phyloP scores from a whole-genome alignment of 108 stramenopile genomes.

The Discostella stelligeroides region DNA sequence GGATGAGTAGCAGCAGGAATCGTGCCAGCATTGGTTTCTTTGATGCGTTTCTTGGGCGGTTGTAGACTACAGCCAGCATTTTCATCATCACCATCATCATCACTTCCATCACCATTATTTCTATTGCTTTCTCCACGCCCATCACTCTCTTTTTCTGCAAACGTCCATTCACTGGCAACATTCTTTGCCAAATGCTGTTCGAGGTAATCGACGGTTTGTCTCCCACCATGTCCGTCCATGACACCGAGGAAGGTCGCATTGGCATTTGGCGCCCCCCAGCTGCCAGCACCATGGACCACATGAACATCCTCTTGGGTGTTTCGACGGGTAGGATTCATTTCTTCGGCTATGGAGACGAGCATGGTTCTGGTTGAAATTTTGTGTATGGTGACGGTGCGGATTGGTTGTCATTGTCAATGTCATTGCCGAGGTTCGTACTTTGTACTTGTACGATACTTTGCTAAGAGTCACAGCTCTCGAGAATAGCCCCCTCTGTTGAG shows the following conservation, averaged over 20 bases:
- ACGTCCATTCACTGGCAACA: constrained; percentile 79
- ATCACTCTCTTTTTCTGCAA: constrained; percentile 20
- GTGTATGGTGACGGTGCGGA: no score
- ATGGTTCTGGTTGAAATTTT: constrained; percentile 16
- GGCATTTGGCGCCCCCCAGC: constrained; percentile 63
- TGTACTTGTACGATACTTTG: no score
- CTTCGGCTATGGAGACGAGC: constrained; percentile 64
- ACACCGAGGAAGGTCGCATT: constrained; percentile 79
- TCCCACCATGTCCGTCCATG: constrained; percentile 97
- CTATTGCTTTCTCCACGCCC: background rate
- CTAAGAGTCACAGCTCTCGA: no score
- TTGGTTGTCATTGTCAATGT: background rate
- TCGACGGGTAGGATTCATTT: constrained; percentile 92
- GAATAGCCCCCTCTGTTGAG: no score
- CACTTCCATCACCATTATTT: constrained; percentile 17
- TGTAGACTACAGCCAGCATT: background rate
- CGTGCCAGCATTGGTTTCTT: constrained; percentile 24
- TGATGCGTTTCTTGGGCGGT: background rate
- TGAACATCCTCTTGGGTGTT: constrained; percentile 97
- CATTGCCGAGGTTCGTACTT: background rate
- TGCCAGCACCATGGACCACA: constrained; percentile 56
- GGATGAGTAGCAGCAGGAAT: background rate
- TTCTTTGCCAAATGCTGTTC: constrained; percentile 76
- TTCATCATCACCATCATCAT: constrained; percentile 20
- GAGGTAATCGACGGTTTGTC: constrained; percentile 92